These are phyloP conservation scores for Chrysoporthe puriensis DNA, from an alignment of 2,329 filamentous ascomycete species.

Conservation along the genomic window DNA sequence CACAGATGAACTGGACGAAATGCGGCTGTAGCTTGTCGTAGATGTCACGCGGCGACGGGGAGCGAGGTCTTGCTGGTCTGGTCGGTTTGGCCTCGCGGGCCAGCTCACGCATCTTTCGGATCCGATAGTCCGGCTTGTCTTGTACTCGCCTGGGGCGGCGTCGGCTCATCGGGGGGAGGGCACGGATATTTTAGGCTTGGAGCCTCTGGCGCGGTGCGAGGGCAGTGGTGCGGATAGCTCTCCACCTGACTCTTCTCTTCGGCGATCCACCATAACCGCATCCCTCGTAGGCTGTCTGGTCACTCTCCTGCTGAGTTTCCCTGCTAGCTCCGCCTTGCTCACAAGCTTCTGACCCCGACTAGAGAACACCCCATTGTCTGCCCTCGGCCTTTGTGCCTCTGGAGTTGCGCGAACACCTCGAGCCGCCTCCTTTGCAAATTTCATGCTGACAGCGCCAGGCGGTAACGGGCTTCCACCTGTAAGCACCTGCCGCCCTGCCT, in stretches of 20 bases:
- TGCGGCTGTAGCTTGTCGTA: slow-evolving; percentile 12
- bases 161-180: neutral
- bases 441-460: neutral
- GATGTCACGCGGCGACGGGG: slow-evolving; percentile 10
- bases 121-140: neutral
- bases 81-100: neutral
- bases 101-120: neutral
- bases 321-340: neutral
- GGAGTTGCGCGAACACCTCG: neutral
- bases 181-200: neutral
- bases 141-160: neutral
- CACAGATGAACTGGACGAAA: slow-evolving; percentile 7
- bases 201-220: neutral
- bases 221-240: neutral
- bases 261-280: neutral
- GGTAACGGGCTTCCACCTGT: neutral
- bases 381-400: neutral
- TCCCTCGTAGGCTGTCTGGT: neutral
- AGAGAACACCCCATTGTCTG: neutral
- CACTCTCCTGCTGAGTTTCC: neutral
- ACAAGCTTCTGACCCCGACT: neutral
- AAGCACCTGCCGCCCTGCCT: neutral
- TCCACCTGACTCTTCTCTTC: neutral
- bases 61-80: neutral
- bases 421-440: neutral